A percentile compares a stretch with the other conserved stretches of the same genome.
Conservation (phyloP, 345 rosid species). For the Eucalyptus marginata region DNA sequence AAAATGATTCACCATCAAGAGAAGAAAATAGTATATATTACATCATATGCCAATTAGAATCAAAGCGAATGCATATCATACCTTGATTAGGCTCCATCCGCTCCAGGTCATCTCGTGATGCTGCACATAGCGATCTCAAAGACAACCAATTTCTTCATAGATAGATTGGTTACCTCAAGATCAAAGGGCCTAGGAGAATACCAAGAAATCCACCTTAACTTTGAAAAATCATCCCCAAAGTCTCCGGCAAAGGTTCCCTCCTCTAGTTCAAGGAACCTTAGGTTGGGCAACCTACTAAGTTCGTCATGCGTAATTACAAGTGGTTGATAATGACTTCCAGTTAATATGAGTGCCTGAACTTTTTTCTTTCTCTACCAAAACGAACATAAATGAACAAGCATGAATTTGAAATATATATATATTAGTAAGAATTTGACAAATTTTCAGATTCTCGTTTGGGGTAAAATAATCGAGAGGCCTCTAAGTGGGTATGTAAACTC, state of each 20-base stretch:
- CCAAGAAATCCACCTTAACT: not conserved
- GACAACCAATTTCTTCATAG: not conserved
- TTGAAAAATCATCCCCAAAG: not conserved
- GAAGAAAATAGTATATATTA: not conserved
- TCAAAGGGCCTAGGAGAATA: not conserved
- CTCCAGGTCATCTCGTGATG: not conserved
- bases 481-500: not conserved
- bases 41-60: not conserved
- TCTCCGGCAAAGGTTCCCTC: not conserved
- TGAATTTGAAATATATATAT: not conserved
- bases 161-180: not conserved
- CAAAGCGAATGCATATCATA: not conserved
- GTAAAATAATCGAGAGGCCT: not conserved
- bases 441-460: not conserved
- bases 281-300: not conserved
- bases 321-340: not conserved
- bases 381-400: not conserved
- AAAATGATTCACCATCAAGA: not conserved
- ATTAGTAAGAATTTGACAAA: not conserved
- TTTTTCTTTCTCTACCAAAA: not conserved
- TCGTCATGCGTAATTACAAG: not conserved
- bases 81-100: not conserved
- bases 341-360: not conserved
- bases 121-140: not conserved
- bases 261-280: not conserved